Conservation (phyloP, 495 filamentous ascomycete genomes). For the Penicillium desertorum region DNA sequence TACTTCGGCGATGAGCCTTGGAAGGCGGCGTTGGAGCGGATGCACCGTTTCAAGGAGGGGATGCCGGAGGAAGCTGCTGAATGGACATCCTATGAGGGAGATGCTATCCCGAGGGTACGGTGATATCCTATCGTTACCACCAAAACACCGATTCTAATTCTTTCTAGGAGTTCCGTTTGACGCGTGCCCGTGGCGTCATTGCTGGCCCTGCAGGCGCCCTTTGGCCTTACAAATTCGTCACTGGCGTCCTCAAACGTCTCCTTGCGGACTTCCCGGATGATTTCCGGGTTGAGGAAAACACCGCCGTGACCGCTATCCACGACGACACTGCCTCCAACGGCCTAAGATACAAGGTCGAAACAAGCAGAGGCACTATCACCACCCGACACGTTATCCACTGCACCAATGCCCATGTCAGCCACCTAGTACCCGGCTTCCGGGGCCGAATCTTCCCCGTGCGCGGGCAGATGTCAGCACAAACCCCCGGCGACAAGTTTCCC, state of each 20-base stretch:
- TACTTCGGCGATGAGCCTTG: conserved; percentile 32
- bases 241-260: conserved; percentile 59
- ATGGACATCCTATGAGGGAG: conserved; percentile 28
- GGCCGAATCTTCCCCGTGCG: conserved; percentile 73
- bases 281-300: conserved; percentile 74
- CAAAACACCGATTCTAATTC: neutral
- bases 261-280: conserved; percentile 34
- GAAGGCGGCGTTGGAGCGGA: conserved; percentile 23
- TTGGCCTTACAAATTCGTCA: conserved; percentile 83
- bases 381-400: conserved; percentile 66
- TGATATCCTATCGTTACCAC: neutral
- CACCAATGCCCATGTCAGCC: conserved; percentile 75
- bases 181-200: conserved; percentile 45
- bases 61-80: conserved; percentile 34
- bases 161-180: conserved; percentile 37
- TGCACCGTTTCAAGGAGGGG: conserved; percentile 29
- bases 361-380: conserved; percentile 59
- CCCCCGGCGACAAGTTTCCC: conserved; percentile 48
- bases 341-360: conserved; percentile 47
- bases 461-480: conserved; percentile 60
- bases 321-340: neutral
- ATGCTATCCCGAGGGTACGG: conserved; percentile 29
- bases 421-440: conserved; percentile 65
- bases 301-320: conserved; percentile 56
- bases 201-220: conserved; percentile 48